A percentile compares a stretch with the other conserved stretches of the same genome.
These are phyloP conservation scores for Blepharisma japonicum DNA, from an alignment of 73 alveolate species.

Conservation along the genomic window DNA sequence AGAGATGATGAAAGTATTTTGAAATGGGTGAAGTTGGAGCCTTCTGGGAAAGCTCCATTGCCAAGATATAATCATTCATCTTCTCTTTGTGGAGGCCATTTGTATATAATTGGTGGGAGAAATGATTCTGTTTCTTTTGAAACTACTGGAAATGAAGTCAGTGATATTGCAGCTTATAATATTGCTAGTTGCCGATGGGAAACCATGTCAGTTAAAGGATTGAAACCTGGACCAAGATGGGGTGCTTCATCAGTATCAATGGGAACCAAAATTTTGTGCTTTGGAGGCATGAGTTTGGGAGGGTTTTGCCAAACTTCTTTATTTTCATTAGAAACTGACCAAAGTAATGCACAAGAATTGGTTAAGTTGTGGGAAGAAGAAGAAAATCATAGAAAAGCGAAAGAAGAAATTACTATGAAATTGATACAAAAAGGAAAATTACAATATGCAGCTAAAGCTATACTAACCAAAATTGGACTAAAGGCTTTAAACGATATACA, in stretches of 20 bases:
- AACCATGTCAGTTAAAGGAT: neutral
- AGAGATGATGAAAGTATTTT: neutral
- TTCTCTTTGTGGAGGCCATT: neutral
- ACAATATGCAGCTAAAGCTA: too few species aligned
- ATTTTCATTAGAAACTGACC: neutral
- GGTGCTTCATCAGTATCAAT: constrained; percentile 6
- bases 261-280: neutral
- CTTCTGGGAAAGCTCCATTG: neutral
- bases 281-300: constrained; percentile 10
- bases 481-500: too few species aligned
- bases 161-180: neutral
- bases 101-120: neutral
- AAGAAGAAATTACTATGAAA: too few species aligned
- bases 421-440: too few species aligned
- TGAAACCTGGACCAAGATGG: neutral
- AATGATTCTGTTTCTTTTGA: neutral
- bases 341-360: neutral
- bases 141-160: neutral
- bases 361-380: too few species aligned
- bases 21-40: neutral
- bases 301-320: neutral
- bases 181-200: constrained; percentile 16
- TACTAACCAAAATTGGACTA: too few species aligned
- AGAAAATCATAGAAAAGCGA: too few species aligned
- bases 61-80: constrained; percentile 13